These are phyloP conservation scores for Globisporangium spiculum DNA, from an alignment of 352 stramenopile genomes.

Conservation along the genomic window DNA sequence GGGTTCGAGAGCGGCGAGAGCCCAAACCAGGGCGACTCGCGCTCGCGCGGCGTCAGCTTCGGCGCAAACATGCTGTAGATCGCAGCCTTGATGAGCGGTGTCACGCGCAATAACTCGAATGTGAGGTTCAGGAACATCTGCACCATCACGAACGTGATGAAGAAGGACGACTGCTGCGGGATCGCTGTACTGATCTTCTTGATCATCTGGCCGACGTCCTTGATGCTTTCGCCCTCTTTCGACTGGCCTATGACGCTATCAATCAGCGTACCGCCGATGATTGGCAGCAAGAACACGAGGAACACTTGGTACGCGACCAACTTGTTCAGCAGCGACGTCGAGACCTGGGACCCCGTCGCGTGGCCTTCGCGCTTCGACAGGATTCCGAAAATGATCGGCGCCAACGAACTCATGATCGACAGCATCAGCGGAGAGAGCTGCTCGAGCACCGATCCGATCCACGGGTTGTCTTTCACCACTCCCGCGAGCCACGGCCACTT, in stretches of 20 bases:
- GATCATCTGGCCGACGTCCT: constrained; percentile 39
- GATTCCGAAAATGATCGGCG: constrained; percentile 81
- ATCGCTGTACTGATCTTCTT: constrained; percentile 58
- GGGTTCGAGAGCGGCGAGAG: constrained; percentile 55
- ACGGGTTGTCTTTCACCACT: constrained; percentile 55
- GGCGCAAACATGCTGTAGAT: constrained; percentile 76
- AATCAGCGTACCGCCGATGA: constrained; percentile 80
- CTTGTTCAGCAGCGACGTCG: constrained; percentile 78
- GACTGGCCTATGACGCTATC: constrained; percentile 54
- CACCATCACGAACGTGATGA: constrained; percentile 79
- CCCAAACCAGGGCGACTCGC: constrained; percentile 62
- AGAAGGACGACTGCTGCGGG: constrained; percentile 77
- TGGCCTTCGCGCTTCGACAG: constrained; percentile 81
- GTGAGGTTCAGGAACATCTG: constrained; percentile 68
- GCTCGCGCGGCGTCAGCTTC: constrained; percentile 79
- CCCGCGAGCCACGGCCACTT: constrained; percentile 43
- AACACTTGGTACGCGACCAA: constrained; percentile 82
- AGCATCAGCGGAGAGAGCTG: constrained; percentile 78
- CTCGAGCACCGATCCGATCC: constrained; percentile 70
- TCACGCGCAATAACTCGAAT: constrained; percentile 69
- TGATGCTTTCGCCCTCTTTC: constrained; percentile 40
- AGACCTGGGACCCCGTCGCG: constrained; percentile 54
- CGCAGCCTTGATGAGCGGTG: constrained; percentile 66
- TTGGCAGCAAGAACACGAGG: constrained; percentile 77
- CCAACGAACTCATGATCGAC: constrained; percentile 73